Base-by-base conservation (phyloP, 2,329 filamentous ascomycete species). In the Drechslera avenae region DNA sequence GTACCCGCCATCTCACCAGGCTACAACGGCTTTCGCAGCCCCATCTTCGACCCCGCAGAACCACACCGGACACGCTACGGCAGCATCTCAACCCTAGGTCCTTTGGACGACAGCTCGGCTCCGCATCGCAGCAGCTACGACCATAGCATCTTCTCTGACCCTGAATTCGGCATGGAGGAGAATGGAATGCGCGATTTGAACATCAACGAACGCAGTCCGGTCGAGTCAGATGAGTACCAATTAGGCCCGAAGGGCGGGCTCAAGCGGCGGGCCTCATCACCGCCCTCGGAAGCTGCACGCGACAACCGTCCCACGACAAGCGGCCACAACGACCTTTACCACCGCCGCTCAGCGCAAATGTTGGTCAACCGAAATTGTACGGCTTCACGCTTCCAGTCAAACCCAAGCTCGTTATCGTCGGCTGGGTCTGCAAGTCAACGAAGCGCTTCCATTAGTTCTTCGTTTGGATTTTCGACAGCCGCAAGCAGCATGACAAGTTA, bases 401-500 rank as follows among this genome's bases (percentile, higher is more conserved):
- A 78, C 50, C 81, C 84, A 61, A 82, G 83, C 39, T 87, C 85
- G 17, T 69, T 87, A 18, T 88, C 86, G 5, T 86, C 86, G 7
- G 54, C 55, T 5, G 84, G 84, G n/a, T 88, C 85, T 5, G 75
- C 80, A 21, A 82, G 81, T 39, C 79, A 82, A 52, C 81, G 83
- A 56, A 84, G 81, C 37, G 81, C 81, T 21, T 88, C 86, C 1
- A 82, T 86, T 62, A 81, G 83, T 10, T 88, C 86, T 6, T 84
- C 83, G 6, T 76, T 79, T 49, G 79, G 78, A 8, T 72, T 86
- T 16, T 88, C 86, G 14, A 76, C 63, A 14, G 83, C 59, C 46
- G 81, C 81, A 36, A 87, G 84, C 73, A 88, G 85, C 67, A 80
- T 85, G 64, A 87, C 85, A 28, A 88, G 84, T 66, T 81, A 85